A percentile compares a stretch with the other conserved stretches of the same genome.
Conservation (phyloP, 2,329 filamentous ascomycete genomes). For the Polytolypa hystricis region DNA sequence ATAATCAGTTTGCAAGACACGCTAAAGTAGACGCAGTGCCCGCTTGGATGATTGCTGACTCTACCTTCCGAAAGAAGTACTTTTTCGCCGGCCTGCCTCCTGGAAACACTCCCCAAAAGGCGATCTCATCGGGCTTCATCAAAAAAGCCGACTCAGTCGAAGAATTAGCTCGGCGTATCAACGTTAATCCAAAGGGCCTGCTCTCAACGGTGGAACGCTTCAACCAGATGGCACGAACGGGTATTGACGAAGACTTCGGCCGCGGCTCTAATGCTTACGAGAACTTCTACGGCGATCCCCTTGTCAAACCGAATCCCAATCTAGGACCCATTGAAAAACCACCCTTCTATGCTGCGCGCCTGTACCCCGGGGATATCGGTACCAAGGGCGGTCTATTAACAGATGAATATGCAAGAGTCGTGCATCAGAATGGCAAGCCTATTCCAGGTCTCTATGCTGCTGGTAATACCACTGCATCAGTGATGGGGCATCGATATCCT, state of each 20-base stretch:
- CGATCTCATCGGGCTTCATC: conserved; percentile 16
- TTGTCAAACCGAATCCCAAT: conserved; percentile 20
- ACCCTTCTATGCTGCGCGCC: conserved; percentile 25
- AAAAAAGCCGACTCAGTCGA: conserved; percentile 15
- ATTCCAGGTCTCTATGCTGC: conserved; percentile 26
- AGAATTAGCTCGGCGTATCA: conserved; percentile 18
- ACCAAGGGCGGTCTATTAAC: conserved; percentile 30
- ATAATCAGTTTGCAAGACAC: conserved; percentile 12
- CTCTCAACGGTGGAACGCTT: conserved; percentile 18
- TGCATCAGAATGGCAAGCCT: conserved; percentile 8
- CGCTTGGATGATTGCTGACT: conserved; percentile 24
- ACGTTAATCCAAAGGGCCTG: conserved; percentile 14
- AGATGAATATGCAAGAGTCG: conserved; percentile 20
- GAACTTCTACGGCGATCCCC: conserved; percentile 23
- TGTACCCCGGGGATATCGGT: conserved; percentile 29
- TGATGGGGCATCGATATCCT: conserved; percentile 26
- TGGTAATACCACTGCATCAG: conserved; percentile 23
- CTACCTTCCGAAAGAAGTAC: conserved; percentile 22
- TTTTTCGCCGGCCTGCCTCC: conserved; percentile 9
- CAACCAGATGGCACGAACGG: conserved; percentile 20
- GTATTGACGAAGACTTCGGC: conserved; percentile 24
- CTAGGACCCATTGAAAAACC: conserved; percentile 19
- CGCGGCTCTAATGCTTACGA: conserved; percentile 25
- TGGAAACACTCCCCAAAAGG: conserved; percentile 10
- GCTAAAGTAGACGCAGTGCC: conserved; percentile 17